phyloP scores from a whole-genome alignment of 139 green algal species.

The Tetradesmus lagerheimii region DNA sequence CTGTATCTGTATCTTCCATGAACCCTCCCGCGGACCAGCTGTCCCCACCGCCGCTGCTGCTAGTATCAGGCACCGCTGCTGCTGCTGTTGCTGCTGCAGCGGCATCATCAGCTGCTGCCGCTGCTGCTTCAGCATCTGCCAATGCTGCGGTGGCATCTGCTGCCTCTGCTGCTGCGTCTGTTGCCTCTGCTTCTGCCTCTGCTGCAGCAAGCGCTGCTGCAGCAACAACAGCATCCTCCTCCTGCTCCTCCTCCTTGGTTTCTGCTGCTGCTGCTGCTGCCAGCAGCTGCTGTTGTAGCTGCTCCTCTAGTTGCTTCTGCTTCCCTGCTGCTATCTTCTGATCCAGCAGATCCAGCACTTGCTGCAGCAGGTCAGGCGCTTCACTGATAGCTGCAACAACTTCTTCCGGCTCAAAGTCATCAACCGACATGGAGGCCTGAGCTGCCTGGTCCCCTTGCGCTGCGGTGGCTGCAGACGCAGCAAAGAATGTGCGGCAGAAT shows the following conservation, averaged over 20 bases:
- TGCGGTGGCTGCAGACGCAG: background rate
- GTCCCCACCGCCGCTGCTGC: background rate
- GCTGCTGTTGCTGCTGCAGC: background rate
- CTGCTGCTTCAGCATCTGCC: background rate
- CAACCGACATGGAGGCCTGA: constrained; percentile 74
- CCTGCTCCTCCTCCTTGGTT: background rate
- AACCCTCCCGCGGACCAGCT: constrained; percentile 26
- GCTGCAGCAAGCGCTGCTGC: background rate
- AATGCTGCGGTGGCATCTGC: constrained; percentile 14
- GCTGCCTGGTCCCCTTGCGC: constrained; percentile 74
- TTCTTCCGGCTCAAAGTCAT: constrained; percentile 54
- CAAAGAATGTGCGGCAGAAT: background rate
- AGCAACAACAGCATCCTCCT: background rate
- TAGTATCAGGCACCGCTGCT: background rate
- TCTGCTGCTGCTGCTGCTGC: constrained; percentile 1
- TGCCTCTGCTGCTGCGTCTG: background rate
- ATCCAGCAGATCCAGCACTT: background rate
- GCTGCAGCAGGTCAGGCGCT: constrained; percentile 1
- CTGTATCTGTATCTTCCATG: constrained; percentile 3
- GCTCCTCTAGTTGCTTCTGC: background rate
- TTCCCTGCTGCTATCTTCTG: background rate
- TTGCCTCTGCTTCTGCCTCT: background rate
- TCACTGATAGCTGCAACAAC: constrained; percentile 46
- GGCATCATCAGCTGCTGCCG: background rate
- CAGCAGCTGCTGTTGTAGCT: background rate